Evolutionary conservation across 2,329 filamentous ascomycete genomes (phyloP).

Genomic region (Dactylellina sp.): DNA sequence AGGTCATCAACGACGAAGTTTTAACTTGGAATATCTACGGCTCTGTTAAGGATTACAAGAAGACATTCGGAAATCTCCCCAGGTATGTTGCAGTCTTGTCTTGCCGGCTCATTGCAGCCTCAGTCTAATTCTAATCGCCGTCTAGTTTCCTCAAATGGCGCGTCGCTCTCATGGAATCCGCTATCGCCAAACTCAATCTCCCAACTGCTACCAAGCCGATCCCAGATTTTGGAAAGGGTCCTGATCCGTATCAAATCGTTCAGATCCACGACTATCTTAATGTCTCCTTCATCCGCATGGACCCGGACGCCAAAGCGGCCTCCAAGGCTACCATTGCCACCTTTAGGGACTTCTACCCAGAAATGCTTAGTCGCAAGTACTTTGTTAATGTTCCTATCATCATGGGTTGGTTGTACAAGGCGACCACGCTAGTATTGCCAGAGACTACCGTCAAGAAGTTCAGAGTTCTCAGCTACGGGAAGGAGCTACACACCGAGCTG

Average conservation of each 20-base stretch:
- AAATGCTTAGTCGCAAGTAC: slow-evolving; percentile 90
- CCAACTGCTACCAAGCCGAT: slow-evolving; percentile 76
- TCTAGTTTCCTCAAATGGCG: slow-evolving; percentile 88
- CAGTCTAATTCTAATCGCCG: background rate
- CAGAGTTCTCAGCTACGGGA: slow-evolving; percentile 80
- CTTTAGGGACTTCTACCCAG: slow-evolving; percentile 86
- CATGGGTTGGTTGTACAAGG: slow-evolving; percentile 86
- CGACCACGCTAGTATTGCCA: slow-evolving; percentile 80
- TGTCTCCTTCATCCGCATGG: slow-evolving; percentile 86
- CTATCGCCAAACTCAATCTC: slow-evolving; percentile 79
- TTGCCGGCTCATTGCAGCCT: background rate
- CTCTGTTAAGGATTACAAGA: slow-evolving; percentile 80
- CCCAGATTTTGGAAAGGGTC: slow-evolving; percentile 71
- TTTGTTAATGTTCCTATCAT: slow-evolving; percentile 92
- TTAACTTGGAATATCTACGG: slow-evolving; percentile 96
- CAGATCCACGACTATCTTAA: slow-evolving; percentile 94
- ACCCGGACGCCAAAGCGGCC: slow-evolving; percentile 79
- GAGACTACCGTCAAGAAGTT: slow-evolving; percentile 82
- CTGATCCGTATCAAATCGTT: slow-evolving; percentile 89
- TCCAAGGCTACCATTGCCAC: slow-evolving; percentile 83
- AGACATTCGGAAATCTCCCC: slow-evolving; percentile 83
- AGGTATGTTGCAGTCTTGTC: slow-evolving; percentile 71
- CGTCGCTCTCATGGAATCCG: slow-evolving; percentile 88
- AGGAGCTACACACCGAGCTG: slow-evolving; percentile 74
- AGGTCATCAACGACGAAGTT: slow-evolving; percentile 75